A percentile compares a stretch with the other conserved stretches of the same genome.
phyloP scores from a whole-genome alignment of 768 basidiomycete genomes.

The Mycena crocata region DNA sequence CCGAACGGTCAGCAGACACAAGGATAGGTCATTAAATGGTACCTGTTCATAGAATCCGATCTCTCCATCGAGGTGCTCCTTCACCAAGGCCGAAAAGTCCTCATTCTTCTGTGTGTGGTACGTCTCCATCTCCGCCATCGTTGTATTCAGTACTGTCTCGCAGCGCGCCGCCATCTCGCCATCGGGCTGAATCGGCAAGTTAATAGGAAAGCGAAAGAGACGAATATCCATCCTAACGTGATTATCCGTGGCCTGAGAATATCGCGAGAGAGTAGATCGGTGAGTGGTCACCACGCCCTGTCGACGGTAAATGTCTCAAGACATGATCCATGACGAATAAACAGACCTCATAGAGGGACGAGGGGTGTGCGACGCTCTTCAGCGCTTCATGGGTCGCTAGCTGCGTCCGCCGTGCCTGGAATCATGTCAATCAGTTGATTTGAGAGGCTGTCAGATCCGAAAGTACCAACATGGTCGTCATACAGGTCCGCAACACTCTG shows the following conservation, averaged over 20 bases:
- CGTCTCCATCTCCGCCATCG: conserved; percentile 88
- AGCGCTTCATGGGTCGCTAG: conserved; percentile 80
- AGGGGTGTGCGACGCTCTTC: conserved; percentile 82
- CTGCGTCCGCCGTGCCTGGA: conserved; percentile 78
- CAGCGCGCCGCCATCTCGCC: conserved; percentile 79
- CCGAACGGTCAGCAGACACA: neutral
- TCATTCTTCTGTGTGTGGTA: conserved; percentile 81
- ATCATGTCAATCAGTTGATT: neutral
- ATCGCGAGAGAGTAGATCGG: conserved; percentile 72
- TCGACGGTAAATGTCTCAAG: neutral
- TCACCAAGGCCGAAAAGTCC: conserved; percentile 69
- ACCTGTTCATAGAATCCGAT: conserved; percentile 83
- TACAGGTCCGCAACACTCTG: conserved; percentile 83
- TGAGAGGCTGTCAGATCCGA: conserved; percentile 1
- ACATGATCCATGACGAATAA: neutral
- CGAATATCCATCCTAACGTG: conserved; percentile 11
- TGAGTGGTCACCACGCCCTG: conserved; percentile 84
- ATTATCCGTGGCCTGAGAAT: conserved; percentile 62
- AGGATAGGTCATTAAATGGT: neutral
- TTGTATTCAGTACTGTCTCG: conserved; percentile 89
- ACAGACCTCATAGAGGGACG: conserved; percentile 74
- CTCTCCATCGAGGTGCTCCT: conserved; percentile 82
- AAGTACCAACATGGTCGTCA: conserved; percentile 73
- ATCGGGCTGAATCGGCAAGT: conserved; percentile 54
- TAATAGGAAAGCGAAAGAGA: neutral